Percentiles rank a stretch among this genome's conserved stretches.
Conservation (phyloP, 2,329 filamentous ascomycete genomes). For the Nemania abortiva region DNA sequence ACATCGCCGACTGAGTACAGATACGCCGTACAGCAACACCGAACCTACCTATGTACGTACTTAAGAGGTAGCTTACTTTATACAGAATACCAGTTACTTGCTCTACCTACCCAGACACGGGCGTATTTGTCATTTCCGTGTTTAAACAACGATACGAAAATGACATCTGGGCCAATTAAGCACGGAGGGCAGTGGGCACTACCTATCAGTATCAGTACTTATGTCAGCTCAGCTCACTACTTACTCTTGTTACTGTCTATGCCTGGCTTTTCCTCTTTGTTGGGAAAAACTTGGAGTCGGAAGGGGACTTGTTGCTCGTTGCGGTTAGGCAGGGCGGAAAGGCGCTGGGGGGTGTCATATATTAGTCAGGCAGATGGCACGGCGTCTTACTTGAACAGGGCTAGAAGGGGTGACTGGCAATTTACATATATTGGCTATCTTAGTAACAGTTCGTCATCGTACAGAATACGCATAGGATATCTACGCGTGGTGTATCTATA, state of each 20-base stretch:
- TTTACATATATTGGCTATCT: neutral
- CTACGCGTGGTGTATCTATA: neutral
- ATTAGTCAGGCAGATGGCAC: neutral
- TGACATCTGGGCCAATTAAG: constrained; percentile 5
- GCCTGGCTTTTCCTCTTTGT: neutral
- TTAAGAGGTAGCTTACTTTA: neutral
- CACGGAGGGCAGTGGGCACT: neutral
- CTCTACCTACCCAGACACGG: neutral
- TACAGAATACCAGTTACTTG: neutral
- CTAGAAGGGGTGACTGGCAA: neutral
- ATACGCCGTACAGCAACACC: neutral
- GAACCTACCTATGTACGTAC: neutral
- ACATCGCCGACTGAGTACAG: neutral
- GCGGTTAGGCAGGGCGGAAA: neutral
- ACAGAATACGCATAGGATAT: too few species aligned
- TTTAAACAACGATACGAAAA: constrained; percentile 5
- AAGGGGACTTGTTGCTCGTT: neutral
- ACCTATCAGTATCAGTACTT: neutral
- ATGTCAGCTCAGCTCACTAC: constrained; percentile 15
- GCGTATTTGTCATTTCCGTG: neutral
- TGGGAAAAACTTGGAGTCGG: neutral
- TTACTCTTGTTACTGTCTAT: neutral
- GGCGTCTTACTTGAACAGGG: neutral
- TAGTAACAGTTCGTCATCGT: too few species aligned
- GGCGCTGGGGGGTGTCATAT: neutral